phyloP scores from a whole-genome alignment of 2,329 filamentous ascomycete genomes.

The Diaporthe citrichinensis region DNA sequence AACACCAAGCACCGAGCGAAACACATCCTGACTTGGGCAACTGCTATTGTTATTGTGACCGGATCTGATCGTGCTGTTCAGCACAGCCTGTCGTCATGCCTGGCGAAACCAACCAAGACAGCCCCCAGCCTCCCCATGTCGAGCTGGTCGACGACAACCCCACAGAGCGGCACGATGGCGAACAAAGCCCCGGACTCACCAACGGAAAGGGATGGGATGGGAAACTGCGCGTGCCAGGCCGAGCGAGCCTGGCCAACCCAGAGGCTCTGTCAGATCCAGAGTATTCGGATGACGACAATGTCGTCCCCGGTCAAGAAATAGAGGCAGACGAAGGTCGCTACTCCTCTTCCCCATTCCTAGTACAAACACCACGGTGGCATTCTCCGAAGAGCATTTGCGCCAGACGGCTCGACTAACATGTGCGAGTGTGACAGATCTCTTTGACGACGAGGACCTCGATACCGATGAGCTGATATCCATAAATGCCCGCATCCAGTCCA shows the following conservation, averaged over 20 bases:
- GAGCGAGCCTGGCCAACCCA: constrained; percentile 79
- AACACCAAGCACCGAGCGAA: neutral
- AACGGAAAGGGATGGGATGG: constrained; percentile 86
- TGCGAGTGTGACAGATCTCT: constrained; percentile 61
- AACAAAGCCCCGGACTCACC: constrained; percentile 63
- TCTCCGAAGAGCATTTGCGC: too few species aligned
- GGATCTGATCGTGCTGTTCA: constrained; percentile 2
- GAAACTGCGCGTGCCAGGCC: constrained; percentile 82
- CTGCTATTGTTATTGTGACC: neutral
- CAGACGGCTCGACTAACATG: constrained; percentile 7
- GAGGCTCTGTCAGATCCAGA: constrained; percentile 89
- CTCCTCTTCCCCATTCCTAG: too few species aligned
- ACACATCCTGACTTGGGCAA: neutral
- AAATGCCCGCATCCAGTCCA: constrained; percentile 87
- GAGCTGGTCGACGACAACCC: constrained; percentile 62
- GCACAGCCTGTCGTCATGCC: constrained; percentile 54
- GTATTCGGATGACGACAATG: constrained; percentile 80
- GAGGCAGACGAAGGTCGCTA: constrained; percentile 83
- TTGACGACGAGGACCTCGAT: constrained; percentile 72
- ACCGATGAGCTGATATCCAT: constrained; percentile 88
- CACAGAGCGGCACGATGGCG: constrained; percentile 56
- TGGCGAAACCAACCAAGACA: constrained; percentile 51
- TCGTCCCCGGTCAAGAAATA: constrained; percentile 80
- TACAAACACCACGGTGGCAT: neutral
- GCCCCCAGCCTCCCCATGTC: constrained; percentile 59